phyloP scores from a whole-genome alignment of 2,329 filamentous ascomycete species.

The Camptophora hylomeconis region DNA sequence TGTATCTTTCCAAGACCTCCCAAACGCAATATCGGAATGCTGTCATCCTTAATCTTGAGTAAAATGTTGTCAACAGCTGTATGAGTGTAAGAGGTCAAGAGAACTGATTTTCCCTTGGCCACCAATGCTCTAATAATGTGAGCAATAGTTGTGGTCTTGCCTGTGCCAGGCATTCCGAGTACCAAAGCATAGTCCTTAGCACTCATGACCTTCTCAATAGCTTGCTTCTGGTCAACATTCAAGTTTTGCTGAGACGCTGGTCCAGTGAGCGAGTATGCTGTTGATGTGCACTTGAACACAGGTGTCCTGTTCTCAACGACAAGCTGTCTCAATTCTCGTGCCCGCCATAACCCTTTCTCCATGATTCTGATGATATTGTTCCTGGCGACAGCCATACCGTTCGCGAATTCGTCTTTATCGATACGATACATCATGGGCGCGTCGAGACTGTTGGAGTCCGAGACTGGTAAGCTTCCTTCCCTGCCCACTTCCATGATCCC shows the following conservation, averaged over 20 bases:
- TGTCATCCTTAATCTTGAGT: conserved; percentile 71
- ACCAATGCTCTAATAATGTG: conserved; percentile 90
- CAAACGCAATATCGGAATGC: conserved; percentile 69
- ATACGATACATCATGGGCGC: conserved; percentile 57
- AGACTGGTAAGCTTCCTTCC: conserved; percentile 3
- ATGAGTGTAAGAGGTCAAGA: conserved; percentile 92
- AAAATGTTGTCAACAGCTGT: conserved; percentile 97
- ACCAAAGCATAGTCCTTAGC: conserved; percentile 94
- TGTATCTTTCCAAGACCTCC: conserved; percentile 79
- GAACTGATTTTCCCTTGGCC: conserved; percentile 77
- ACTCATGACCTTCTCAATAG: conserved; percentile 90
- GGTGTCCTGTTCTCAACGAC: conserved; percentile 68
- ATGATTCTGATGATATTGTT: conserved; percentile 92
- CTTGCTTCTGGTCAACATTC: conserved; percentile 75
- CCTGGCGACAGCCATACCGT: conserved; percentile 86
- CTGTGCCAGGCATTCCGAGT: conserved; percentile 93
- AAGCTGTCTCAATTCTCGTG: conserved; percentile 59
- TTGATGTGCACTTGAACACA: conserved; percentile 52
- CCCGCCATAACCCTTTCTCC: conserved; percentile 60
- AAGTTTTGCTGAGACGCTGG: conserved; percentile 47
- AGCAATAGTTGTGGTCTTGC: conserved; percentile 95
- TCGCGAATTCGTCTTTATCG: conserved; percentile 97
- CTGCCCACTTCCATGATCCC: conserved; percentile 75
- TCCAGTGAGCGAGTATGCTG: conserved; percentile 48
- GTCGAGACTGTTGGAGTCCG: conserved; percentile 10